Evolutionary conservation across 805 yeast genomes (phyloP), one percentile per base, ranked within the genome.

Genomic region (Ogataea parapolymorpha): DNA sequence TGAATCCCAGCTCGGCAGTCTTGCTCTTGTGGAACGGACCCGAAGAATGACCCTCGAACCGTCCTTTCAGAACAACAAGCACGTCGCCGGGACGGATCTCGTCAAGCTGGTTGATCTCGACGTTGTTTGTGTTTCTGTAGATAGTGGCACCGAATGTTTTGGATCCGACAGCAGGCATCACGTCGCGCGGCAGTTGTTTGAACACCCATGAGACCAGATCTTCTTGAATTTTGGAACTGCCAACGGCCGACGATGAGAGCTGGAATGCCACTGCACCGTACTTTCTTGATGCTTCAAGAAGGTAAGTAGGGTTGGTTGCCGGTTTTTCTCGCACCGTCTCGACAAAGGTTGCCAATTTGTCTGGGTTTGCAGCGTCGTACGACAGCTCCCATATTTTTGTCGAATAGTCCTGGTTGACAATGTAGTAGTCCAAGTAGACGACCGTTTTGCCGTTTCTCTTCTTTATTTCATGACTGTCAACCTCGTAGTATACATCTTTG

Each of bases 41-140:
- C 16, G 80, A 75, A 38, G 74, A 72, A 51, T 81, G 86, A 6
- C 80, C 76, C 47, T 75, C 78, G 63, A 91, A 90, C 45, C 74
- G 74, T 6, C 88, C 96, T 41, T 79, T 79, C 53, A 81, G 76
- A 47, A 88, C 75, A 37, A 88, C 85, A 30, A 88, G 63, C 8
- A 91, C 71, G 61, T 93, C 98, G 45, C 99, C 99, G 0, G 95
- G 82, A 35, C 75, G 71, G 40, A 89, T 75, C 29, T 79, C 84
- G 40, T 79, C 88, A 23, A 65, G 54, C 50, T 75, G 79, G 12
- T 71, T 63, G 6, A 79, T 74, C 6, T 70, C 67, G 2, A 68
- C 53, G 32, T 78, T 72, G 54, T 71, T 72, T 44, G 75, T 62
- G 49, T 74, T 84, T 48, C 70, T 67, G 63, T 81, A 89, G 46